Evolutionary conservation across 2,329 filamentous ascomycete genomes (phyloP), one percentile per base, ranked within the genome.

Genomic region (Sporothrix luriei): DNA sequence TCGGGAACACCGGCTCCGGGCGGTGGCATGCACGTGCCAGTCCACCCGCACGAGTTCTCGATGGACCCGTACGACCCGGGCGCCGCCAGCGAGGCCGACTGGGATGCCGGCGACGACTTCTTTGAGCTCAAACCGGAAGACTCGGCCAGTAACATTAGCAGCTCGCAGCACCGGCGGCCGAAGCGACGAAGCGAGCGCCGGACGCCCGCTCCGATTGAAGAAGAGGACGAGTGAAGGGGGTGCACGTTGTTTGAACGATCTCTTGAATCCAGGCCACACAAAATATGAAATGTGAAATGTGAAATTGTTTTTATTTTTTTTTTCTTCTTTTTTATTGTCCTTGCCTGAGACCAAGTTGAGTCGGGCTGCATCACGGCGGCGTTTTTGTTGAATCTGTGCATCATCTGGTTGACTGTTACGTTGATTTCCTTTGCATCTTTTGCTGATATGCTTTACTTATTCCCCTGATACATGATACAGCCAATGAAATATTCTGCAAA

Each of bases 121-220:
- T 76, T 79, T 66, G 86, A 88, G 74, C 82, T 94, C 64, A 89
- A 89, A 74, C 91, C 91, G 0, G 91, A 94, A 75, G 91, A 94
- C 78, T 90, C 87, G 68, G 91, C 91, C 29, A 93, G 91, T 79
- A 93, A 94, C 76, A 91, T 94, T 71, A 90, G 87, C 76, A 91
- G 88, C 76, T 90, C 89, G 68, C 79, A 90, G 74, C 84, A 90
- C 75, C 84, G 88, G 74, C 83, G 88, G 76, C 89, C 87, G 54
- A 91, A 90, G 82, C 82, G 89, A 76, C 85, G 88, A 74, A 87
- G 85, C 72, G 89, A 92, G 79, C 83, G 90, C 73, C 84, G 89
- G 71, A 92, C 90, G 24, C 91, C 91, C 1, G 90, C 90, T 16
- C 86, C 88, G 6, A 91, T 93, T 69, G 88, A 90, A 75, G 90